These are phyloP conservation scores for Apiotrichum siamense DNA, from an alignment of 1,284 basidiomycete genomes.

Conservation along the genomic window DNA sequence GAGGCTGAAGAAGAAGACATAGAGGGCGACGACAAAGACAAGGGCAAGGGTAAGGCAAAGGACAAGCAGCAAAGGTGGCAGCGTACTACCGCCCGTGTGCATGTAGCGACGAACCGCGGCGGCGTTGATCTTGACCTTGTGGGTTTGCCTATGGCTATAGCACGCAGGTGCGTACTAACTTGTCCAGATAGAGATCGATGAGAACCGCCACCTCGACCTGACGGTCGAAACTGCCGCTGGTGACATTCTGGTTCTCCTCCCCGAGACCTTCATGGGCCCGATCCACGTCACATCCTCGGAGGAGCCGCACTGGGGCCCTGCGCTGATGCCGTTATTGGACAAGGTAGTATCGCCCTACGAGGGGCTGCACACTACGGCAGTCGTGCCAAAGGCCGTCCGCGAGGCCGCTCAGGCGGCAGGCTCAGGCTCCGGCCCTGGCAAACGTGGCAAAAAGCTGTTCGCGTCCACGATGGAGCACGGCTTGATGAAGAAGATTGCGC, in stretches of 20 bases:
- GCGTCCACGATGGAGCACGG: conserved; percentile 14
- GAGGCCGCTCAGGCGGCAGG: neutral
- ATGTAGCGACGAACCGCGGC: conserved; percentile 27
- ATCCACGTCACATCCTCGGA: conserved; percentile 14
- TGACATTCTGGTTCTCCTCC: conserved; percentile 37
- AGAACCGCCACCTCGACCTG: conserved; percentile 13
- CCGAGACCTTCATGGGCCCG: conserved; percentile 31
- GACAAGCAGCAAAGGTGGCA: conserved; percentile 27
- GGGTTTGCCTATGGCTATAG: conserved; percentile 6
- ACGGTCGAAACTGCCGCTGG: conserved; percentile 33
- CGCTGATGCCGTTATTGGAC: conserved; percentile 20
- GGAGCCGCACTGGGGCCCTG: conserved; percentile 18
- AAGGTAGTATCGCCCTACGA: conserved; percentile 29
- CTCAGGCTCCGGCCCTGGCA: too few species aligned
- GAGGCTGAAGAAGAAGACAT: neutral
- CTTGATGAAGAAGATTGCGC: conserved; percentile 16
- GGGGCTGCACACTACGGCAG: conserved; percentile 27
- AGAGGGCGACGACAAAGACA: neutral
- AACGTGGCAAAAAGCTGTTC: neutral
- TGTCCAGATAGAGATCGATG: conserved; percentile 34
- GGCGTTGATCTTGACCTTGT: conserved; percentile 38
- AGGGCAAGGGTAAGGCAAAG: conserved; percentile 9
- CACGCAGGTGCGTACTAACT: conserved; percentile 4
- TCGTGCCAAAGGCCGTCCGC: conserved; percentile 20
- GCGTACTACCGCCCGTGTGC: conserved; percentile 33